Evolutionary conservation across 768 basidiomycete genomes (phyloP), one percentile per base, ranked within the genome.

Genomic region (Dioszegia aurantiaca): DNA sequence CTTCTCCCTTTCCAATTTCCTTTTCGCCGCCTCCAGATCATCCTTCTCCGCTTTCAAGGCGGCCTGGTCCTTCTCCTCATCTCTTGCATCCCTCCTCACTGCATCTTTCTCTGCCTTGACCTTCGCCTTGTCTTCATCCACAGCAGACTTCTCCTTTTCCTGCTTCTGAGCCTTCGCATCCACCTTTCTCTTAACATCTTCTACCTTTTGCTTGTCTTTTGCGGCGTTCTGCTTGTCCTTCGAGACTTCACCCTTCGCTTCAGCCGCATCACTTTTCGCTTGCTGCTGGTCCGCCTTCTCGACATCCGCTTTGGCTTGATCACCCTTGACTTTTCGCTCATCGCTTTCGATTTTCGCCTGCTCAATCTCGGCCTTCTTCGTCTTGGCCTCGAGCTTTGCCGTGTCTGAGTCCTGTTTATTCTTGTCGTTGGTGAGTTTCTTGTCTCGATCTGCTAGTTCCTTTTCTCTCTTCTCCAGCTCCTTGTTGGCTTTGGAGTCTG

Each of bases 211-310:
- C 40, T 37, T 27, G 27, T 37, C 44, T 6, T 30, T 52, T 17
- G 54, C 57, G 3, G 33, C 62, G 56, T 37, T 46, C 40, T 56
- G 54, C 55, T 48, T 52, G 10, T 46, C 56, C 44, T 19, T 45
- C 14, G 60, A 23, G 17, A 36, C 23, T 39, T 46, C 27, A n/a
- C 30, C 33, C 23, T 27, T 41, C 33, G 31, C 44, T 23, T 56
- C 45, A 28, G 14, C 30, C 14, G 30, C 17, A 30, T 46, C 31
- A n/a, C 30, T 36, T 24, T 27, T 41, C 33, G 31, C 44, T 30
- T 59, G n/a, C n/a, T 52, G 36, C 6, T 21, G 30, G n/a, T 21
- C 17, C 31, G 26, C 26, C 37, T 27, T 21, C 41, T 54, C 6
- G 48, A 33, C 46, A 40, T 55, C 42, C 33, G 33, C 33, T 14